These are phyloP conservation scores for Talaromyces sp. DNA, from an alignment of 2,329 filamentous ascomycete species.

Conservation along the genomic window DNA sequence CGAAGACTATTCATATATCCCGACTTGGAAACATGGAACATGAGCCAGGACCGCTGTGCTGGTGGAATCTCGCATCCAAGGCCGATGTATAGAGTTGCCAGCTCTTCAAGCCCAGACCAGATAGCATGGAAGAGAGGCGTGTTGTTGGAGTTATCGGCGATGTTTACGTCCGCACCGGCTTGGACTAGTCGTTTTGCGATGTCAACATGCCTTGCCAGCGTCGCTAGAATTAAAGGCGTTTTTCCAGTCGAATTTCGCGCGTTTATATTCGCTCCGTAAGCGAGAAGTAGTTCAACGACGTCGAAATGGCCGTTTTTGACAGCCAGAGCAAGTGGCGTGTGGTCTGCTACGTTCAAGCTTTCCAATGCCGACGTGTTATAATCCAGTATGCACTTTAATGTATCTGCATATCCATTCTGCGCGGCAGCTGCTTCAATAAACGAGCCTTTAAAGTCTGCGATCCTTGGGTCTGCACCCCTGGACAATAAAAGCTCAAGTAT, in stretches of 20 bases:
- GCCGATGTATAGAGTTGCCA: not conserved
- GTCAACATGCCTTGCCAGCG: not conserved
- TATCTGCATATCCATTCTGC: not conserved
- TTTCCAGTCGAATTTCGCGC: not conserved
- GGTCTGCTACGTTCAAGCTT: not conserved
- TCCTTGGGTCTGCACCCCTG: not conserved
- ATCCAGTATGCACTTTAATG: not conserved
- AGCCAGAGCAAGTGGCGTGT: not conserved
- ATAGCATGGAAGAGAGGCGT: not conserved
- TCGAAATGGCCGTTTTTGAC: not conserved
- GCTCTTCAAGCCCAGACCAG: not conserved
- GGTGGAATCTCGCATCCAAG: not conserved
- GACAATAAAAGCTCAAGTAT: not conserved
- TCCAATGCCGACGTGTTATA: not conserved
- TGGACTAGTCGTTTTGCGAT: not conserved
- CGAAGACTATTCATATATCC: not conserved
- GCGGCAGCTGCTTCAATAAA: not conserved
- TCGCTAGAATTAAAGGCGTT: not conserved
- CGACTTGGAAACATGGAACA: not conserved
- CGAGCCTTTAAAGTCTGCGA: not conserved
- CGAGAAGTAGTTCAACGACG: not conserved
- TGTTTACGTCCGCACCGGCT: not conserved
- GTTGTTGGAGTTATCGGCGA: not conserved
- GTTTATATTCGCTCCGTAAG: not conserved
- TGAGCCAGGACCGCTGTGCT: not conserved